phyloP scores from a whole-genome alignment of 2,329 filamentous ascomycete species.

The Phaeosphaeria sp. region DNA sequence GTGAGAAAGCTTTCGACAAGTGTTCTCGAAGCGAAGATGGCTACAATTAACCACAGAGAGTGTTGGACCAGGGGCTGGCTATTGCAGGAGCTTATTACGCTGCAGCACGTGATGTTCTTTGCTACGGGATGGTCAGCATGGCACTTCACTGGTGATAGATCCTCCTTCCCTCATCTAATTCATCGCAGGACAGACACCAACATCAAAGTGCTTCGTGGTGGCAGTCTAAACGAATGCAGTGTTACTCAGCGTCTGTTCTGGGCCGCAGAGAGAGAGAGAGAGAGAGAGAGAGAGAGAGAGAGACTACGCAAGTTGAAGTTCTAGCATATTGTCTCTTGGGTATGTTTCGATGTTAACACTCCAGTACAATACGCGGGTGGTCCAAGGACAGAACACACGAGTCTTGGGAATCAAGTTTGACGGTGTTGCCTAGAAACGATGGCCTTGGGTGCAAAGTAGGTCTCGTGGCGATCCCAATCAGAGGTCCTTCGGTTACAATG shows the following conservation, averaged over 20 bases:
- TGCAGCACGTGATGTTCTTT: background rate
- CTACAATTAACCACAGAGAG: background rate
- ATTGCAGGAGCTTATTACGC: slow-evolving; percentile 8
- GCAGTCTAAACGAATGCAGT: background rate
- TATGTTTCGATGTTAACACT: slow-evolving; percentile 20
- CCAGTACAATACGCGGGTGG: too few relatives aligned
- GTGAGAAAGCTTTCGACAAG: too few relatives aligned
- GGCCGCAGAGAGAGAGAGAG: slow-evolving; percentile 19
- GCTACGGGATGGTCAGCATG: background rate
- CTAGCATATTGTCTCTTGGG: slow-evolving; percentile 23
- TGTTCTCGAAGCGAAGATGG: too few relatives aligned
- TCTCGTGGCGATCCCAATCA: too few relatives aligned
- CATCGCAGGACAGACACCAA: slow-evolving; percentile 1
- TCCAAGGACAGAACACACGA: background rate
- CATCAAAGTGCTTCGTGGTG: background rate
- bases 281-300: slow-evolving; percentile 10
- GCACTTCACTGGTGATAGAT: background rate
- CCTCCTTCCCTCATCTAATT: background rate
- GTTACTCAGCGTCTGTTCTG: slow-evolving; percentile 19
- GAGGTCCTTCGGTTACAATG: too few relatives aligned
- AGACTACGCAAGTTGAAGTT: slow-evolving; percentile 23
- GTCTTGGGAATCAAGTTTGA: background rate
- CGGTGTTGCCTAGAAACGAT: too few relatives aligned
- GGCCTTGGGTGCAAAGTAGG: too few relatives aligned
- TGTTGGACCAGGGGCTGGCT: slow-evolving; percentile 7